phyloP scores from a whole-genome alignment of 1,284 basidiomycete species.

The Lignosus rhinocerotis region DNA sequence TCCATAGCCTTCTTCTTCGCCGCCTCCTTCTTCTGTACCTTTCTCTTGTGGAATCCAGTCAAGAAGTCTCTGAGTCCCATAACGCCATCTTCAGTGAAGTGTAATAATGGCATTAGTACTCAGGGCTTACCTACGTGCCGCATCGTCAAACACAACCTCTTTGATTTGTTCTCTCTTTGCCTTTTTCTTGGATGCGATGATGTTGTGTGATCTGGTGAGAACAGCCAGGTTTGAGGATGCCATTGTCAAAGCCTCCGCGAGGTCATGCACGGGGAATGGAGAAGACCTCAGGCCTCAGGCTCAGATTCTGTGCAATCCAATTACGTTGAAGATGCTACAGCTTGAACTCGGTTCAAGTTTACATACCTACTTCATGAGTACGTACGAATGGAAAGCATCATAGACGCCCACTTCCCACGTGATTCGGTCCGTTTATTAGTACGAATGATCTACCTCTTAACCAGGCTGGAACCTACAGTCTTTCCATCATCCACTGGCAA shows the following conservation, averaged over 20 bases:
- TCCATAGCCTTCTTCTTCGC: constrained; percentile 67
- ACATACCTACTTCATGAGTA: no score
- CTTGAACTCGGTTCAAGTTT: no score
- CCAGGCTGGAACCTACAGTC: no score
- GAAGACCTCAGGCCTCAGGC: no score
- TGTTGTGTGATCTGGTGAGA: constrained; percentile 61
- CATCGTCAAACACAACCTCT: constrained; percentile 77
- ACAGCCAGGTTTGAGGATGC: constrained; percentile 48
- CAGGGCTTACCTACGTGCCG: constrained; percentile 59
- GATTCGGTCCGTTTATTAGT: no score
- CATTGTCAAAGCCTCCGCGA: constrained; percentile 10
- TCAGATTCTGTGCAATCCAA: no score
- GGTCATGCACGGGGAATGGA: no score
- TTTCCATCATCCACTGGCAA: no score
- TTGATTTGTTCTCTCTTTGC: constrained; percentile 61
- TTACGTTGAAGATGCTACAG: no score
- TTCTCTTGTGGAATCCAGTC: constrained; percentile 87
- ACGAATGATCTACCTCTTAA: no score
- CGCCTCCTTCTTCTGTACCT: constrained; percentile 71
- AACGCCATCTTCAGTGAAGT: not conserved
- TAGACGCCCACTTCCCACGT: no score
- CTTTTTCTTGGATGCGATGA: constrained; percentile 61
- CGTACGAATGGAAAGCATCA: no score
- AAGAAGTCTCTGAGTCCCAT: constrained; percentile 64
- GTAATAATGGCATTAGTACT: not conserved